A percentile compares a stretch with the other conserved stretches of the same genome.
These are phyloP conservation scores for Fusarium kyushuense DNA, from an alignment of 2,329 filamentous ascomycete species.

Conservation along the genomic window DNA sequence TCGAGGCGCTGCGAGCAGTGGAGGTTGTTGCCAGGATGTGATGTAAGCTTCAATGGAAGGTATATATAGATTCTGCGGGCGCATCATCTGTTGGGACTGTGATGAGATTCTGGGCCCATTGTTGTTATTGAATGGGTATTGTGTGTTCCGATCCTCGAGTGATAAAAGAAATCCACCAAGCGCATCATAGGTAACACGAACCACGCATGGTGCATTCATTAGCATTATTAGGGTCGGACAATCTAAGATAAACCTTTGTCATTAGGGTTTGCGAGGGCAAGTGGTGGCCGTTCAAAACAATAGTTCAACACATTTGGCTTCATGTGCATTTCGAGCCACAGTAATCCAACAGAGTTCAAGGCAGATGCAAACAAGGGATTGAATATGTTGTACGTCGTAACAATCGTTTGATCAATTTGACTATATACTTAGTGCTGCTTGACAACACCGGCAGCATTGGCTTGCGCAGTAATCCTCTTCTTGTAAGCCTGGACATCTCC, in stretches of 20 bases:
- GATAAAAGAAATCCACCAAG: slow-evolving; percentile 13
- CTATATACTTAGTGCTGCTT: slow-evolving; percentile 64
- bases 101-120: slow-evolving; percentile 2
- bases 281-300: neutral
- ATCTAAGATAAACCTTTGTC: slow-evolving; percentile 10
- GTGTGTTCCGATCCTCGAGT: slow-evolving; percentile 7
- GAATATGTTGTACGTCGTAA: neutral
- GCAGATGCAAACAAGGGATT: neutral
- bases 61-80: slow-evolving; percentile 1
- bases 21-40: neutral
- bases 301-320: neutral
- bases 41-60: neutral
- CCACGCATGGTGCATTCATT: slow-evolving; percentile 13
- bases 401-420: slow-evolving; percentile 13
- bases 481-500: slow-evolving; percentile 98
- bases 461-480: slow-evolving; percentile 92
- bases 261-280: slow-evolving; percentile 12
- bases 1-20: neutral
- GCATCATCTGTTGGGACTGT: neutral
- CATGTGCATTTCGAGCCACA: neutral
- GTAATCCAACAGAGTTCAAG: neutral
- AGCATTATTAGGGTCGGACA: slow-evolving; percentile 7
- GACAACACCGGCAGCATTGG: slow-evolving; percentile 88
- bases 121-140: slow-evolving; percentile 11
- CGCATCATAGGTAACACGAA: slow-evolving; percentile 28